Conservation (phyloP, 148 eudicot species). For the Rhododendron vialii region DNA sequence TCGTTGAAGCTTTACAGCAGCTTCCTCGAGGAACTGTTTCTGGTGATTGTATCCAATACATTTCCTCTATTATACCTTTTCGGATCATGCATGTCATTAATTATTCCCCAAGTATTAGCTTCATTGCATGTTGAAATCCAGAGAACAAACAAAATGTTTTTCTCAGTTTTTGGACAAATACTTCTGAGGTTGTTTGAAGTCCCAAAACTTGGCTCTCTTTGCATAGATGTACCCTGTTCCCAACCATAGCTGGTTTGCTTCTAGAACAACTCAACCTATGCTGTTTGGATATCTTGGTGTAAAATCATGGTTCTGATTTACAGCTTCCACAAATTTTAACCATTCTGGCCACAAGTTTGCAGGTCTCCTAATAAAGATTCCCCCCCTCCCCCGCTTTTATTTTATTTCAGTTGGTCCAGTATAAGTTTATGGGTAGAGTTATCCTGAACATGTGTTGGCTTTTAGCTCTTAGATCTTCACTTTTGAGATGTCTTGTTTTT, state of each 20-base stretch:
- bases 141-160: neutral
- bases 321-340: neutral
- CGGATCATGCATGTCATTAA: conserved; percentile 1
- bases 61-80: conserved; percentile 12
- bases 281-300: neutral
- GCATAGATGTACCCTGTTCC: neutral
- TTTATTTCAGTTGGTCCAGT: neutral
- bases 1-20: conserved; percentile 60
- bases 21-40: conserved; percentile 83
- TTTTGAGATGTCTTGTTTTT: conserved; percentile 6
- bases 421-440: neutral
- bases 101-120: neutral
- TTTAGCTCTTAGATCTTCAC: neutral
- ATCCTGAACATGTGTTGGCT: neutral
- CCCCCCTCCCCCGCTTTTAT: neutral
- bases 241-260: neutral
- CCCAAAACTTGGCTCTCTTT: neutral
- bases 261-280: neutral
- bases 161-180: neutral
- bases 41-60: conserved; percentile 86
- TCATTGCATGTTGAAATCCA: neutral
- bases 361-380: neutral
- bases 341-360: neutral
- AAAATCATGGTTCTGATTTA: neutral
- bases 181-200: neutral